Base-by-base conservation (phyloP, 140 eudicot species). In the Bidens hawaiensis region DNA sequence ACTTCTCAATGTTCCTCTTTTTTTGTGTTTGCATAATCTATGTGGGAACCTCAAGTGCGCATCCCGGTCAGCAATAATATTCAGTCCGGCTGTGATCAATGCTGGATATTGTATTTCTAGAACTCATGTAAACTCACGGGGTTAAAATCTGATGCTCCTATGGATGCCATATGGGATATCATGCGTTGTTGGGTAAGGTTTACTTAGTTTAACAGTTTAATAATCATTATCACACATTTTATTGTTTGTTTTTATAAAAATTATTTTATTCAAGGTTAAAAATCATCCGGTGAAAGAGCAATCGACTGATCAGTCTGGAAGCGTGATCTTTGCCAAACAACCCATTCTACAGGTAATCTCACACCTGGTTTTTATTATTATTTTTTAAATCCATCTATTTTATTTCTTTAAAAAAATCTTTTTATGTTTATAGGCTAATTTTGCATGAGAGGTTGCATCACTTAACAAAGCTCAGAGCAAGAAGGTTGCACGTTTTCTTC, bases 91-190 rank as follows among this genome's bases (percentile, higher is more conserved):
- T 17, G 94, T 93, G 17, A 82, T 93, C 52, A 85, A 93, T 73
- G 99, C 95, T 0, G 96, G 99, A 54, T 93, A 93, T 73, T 95
- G 88, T 68, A 93, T 88, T 31, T 93, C 96, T 7, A 94, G 96
- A 61, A 88, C 89, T 62, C 96, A 88, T 67, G 95, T 80, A 12
- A 82, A 83, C 41, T 96, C 96, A 0, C 43, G 34, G 99, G 95
- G 61, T 63, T 88, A 72, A 85, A 88, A 71, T 76, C 96, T 7
- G 89, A 88, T 68, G 99, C 99, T 60, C 95, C 95, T 31, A 88
- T 93, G 96, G 75, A 81, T 79, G 96, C 85, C 15, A 93, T 93
- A 38, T 93, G 96, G 99, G 99, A 93, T 62, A 93, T 88, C 50
- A 87, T 88, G 99, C 94, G 99, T 56, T 85, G 96, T 78, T 93